Evolutionary conservation across 163 green algal genomes (phyloP), one percentile per base, ranked within the genome.

Genomic region (Chloromonas sp.): DNA sequence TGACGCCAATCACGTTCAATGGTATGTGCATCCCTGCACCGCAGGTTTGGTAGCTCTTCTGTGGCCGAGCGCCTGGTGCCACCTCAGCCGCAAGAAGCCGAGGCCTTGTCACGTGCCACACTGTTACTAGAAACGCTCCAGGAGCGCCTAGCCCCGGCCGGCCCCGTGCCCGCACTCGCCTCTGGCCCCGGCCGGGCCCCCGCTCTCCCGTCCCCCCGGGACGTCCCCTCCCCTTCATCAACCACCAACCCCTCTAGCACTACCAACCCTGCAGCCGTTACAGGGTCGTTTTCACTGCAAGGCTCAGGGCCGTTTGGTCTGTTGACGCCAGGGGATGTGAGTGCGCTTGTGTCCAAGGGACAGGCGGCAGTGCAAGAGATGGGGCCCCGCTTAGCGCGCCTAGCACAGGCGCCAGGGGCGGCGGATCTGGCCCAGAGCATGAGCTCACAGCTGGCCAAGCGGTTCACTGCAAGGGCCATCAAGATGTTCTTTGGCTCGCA

Each of bases 41-140:
- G 80, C 70, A 90, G 90, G 71, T 84, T 91, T 13, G 92, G 91
- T 86, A 89, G 81, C 78, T 36, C 61, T 71, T 81, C 82, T 36
- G 71, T 93, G 15, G 93, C 90, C 1, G 87, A 91, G 79, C 79
- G 86, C n/a, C 84, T 97, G 77, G 92, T 96, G 84, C 94, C 94
- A 0, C 70, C 88, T 0, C 87, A 93, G 89, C 89, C 90, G 0
- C 87, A 85, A 3, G 94, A 98, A 85, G 76, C 79, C 70, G 84
- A 93, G 83, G 85, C 88, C 0, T 71, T 78, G 2, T 15, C 14
- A 2, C 81, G 62, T 5, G 61, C 61, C 5, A 84, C 11, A 0
- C 61, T 84, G 61, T n/a, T 79, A 1, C 61, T 79, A 1, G 2
- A 78, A 2, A 36, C 60, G 5, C 2, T 83, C 1, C 60, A n/a